These are phyloP conservation scores for Xylariomycetidae sp. DNA, from an alignment of 2,329 filamentous ascomycete genomes.

Conservation along the genomic window DNA sequence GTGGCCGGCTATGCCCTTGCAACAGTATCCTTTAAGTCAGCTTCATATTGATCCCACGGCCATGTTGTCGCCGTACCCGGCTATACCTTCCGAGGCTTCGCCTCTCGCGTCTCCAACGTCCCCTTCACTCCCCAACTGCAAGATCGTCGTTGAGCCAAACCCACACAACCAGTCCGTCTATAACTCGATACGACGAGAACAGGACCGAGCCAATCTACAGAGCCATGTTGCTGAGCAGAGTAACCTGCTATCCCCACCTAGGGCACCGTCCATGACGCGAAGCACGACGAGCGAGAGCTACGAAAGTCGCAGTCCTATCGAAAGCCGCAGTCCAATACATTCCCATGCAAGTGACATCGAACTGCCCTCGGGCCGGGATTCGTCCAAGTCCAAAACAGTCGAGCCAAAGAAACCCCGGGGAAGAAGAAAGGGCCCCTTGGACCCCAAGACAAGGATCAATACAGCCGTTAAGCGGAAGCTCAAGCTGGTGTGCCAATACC, in stretches of 20 bases:
- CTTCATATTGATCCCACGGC: no score
- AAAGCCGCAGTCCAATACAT: slow-evolving; percentile 15
- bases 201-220: slow-evolving; percentile 15
- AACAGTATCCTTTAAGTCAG: no score
- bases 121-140: no score
- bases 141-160: slow-evolving; percentile 21
- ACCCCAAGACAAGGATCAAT: slow-evolving; percentile 16
- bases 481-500: slow-evolving; percentile 19
- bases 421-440: slow-evolving; percentile 21
- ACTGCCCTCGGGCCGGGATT: slow-evolving; percentile 9
- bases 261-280: slow-evolving; percentile 13
- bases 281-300: slow-evolving; percentile 16
- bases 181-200: slow-evolving; percentile 20
- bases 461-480: slow-evolving; percentile 26
- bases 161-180: slow-evolving; percentile 20
- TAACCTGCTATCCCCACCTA: slow-evolving; percentile 12
- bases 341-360: slow-evolving; percentile 15
- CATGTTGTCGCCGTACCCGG: no score
- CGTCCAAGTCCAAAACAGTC: slow-evolving; percentile 4
- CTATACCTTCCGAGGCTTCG: no score
- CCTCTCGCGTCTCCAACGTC: no score
- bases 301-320: slow-evolving; percentile 13
- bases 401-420: slow-evolving; percentile 18
- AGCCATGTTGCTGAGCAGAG: slow-evolving; percentile 16
- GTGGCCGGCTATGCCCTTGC: no score